phyloP scores from a whole-genome alignment of 495 filamentous ascomycete species.

The Podospora pseudopauciseta region DNA sequence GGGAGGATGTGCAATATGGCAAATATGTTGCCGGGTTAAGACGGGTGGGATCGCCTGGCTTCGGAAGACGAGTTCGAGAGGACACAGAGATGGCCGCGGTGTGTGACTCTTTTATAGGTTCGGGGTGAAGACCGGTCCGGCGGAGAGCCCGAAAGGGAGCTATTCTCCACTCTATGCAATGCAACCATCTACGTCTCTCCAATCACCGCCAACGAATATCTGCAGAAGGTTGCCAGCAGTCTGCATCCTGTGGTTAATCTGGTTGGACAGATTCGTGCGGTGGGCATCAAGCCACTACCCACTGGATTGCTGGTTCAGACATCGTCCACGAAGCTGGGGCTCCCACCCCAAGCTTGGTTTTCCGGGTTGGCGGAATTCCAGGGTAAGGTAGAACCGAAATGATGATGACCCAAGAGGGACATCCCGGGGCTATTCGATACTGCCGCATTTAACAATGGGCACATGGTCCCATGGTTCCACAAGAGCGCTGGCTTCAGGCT shows the following conservation, averaged over 20 bases:
- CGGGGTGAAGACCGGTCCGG: conserved; percentile 11
- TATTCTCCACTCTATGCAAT: conserved; percentile 12
- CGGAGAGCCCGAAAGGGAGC: conserved; percentile 4
- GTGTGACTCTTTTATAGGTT: background rate
- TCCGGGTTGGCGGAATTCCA: background rate
- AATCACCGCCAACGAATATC: conserved; percentile 1
- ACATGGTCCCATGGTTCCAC: conserved; percentile 21
- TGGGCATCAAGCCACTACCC: conserved; percentile 14
- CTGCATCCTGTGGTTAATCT: background rate
- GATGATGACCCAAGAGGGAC: conserved; percentile 17
- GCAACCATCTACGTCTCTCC: conserved; percentile 9
- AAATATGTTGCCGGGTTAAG: background rate
- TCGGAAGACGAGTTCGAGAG: background rate
- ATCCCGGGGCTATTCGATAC: conserved; percentile 13
- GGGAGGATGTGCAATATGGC: background rate
- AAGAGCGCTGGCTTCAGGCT: conserved; percentile 15
- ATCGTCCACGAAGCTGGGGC: background rate
- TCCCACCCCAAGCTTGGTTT: background rate
- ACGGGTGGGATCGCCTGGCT: conserved; percentile 7
- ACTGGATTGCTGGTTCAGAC: conserved; percentile 19
- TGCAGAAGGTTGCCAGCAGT: background rate
- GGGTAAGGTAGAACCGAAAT: background rate
- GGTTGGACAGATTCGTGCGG: background rate
- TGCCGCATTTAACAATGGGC: conserved; percentile 8
- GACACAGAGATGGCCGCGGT: background rate